A percentile compares a stretch with the other conserved stretches of the same genome.
Evolutionary conservation across 2,329 filamentous ascomycete genomes (phyloP).

Genomic region (Berkeleyomyces basicola): DNA sequence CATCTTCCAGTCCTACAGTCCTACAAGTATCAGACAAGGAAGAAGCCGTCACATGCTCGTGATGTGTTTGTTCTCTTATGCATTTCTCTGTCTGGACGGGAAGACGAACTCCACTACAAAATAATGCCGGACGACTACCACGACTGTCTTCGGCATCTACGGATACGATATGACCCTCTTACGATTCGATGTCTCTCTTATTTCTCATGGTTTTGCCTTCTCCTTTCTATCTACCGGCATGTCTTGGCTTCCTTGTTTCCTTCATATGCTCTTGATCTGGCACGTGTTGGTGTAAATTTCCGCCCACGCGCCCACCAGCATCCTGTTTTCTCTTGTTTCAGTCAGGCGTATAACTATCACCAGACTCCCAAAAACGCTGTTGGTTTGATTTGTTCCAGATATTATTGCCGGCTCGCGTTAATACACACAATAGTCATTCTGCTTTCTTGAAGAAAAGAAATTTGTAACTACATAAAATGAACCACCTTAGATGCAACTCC

Average conservation of each 20-base stretch:
- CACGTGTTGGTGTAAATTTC: background rate
- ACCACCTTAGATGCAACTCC: background rate
- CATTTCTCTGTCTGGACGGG: background rate
- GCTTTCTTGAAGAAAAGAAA: background rate
- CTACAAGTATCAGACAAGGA: background rate
- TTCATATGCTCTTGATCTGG: conserved; percentile 6
- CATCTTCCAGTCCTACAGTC: background rate
- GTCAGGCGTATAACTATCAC: no score
- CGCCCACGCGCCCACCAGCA: background rate
- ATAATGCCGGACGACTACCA: background rate
- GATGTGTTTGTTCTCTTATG: background rate
- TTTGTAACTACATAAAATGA: background rate
- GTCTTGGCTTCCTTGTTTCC: conserved; percentile 5
- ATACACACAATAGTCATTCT: background rate
- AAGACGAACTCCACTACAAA: background rate
- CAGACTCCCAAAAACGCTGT: no score
- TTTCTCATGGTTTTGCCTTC: background rate
- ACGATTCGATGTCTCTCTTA: conserved; percentile 1
- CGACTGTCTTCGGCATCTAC: background rate
- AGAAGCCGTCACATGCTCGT: background rate
- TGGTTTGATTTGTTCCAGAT: background rate
- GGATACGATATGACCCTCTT: conserved; percentile 2
- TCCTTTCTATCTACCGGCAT: background rate
- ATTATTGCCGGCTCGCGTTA: background rate
- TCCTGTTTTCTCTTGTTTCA: background rate